Base-by-base conservation (phyloP, 176 grass and related monocot species). In the Melocanna baccifera region DNA sequence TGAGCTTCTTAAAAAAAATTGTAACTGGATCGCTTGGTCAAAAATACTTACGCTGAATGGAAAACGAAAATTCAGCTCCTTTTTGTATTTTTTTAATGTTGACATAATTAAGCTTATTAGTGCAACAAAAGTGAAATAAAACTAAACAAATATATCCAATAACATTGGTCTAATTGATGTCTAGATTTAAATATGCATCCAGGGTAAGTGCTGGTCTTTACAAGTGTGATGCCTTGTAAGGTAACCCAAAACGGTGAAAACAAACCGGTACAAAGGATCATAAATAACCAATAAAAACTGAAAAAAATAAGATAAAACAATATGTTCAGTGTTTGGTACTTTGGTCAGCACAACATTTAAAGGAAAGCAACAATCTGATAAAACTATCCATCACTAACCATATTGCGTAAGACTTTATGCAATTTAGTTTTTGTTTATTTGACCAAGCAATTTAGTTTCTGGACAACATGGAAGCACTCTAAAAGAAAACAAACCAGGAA, bases 401-500 rank as follows among this genome's bases (percentile, higher is more conserved):
- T 51, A 67, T 51, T 51, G 15, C 11, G n/a, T 50, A 28, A 64
- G 25, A 65, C 10, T 64, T 64, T 32, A 6, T 47, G 76, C 40
- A 64, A 78, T 78, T 22, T 78, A 78, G 5, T 64, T 20, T 28
- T 62, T 64, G 25, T 78, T 64, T 79, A 59, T 48, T 43, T 65
- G 76, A 79, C 57, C 41, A 79, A 79, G 45, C 45, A 66, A 48
- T 74, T 74, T 47, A 32, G 30, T 32, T 32, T 32, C 3, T 50
- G 40, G 50, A 83, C 79, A 32, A 74, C 19, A 61, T 51, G 14
- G 58, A 67, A 28, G 20, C 47, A 57, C 2, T 11, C 1, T 62
- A 82, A 81, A 86, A 68, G 13, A 65, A 18, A 77, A 85, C 89
- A 83, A 84, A 99, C 96, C 96, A 92, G 96, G 86, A 87, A 99